Evolutionary conservation across 1,284 basidiomycete species (phyloP), one percentile per base, ranked within the genome.

Genomic region (Pseudozyma flocculosa): DNA sequence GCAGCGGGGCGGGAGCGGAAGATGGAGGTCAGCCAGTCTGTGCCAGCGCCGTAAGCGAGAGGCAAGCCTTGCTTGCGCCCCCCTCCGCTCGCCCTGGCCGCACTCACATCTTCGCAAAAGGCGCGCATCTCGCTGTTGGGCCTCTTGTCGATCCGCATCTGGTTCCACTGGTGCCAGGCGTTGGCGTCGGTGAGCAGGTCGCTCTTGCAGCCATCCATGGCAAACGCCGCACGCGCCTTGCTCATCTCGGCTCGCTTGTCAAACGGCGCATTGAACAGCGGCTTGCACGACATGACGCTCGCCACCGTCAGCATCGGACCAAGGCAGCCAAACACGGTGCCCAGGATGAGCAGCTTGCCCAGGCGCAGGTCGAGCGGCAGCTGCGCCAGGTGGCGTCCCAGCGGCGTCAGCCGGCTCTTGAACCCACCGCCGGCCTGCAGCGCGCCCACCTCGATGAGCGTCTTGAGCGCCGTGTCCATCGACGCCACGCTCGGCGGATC

Each of bases 361-460:
- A 96, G 82, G 42, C 90, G 84, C n/a, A 95, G 80, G 79, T 96
- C 92, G 23, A 95, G 82, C 1, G 92, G 92, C 26, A 96, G 82
- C 78, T 87, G 84, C 4, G 88, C 54, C 75, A 94, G 85, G 78
- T 94, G 87, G 62, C 84, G 82, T 3, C 93, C 93, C 2, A 96
- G 81, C 8, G 92, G 85, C 0, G 92, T 95, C 44, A 95, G 78
- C 43, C 82, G 65, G 34, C 79, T 78, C 38, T 78, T 80, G 55
- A 79, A 70, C 4, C 65, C 78, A 3, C 84, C 85, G 30, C 85
- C 81, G 17, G 81, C 77, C 55, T 85, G 82, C 19, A 93, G 81
- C 0, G 91, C 92, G 13, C 90, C 90, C 1, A 94, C 82, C 53
- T 91, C 86, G 62, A 86, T 81, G 23, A 96, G 80, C 14, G 86